These are phyloP conservation scores for Diplocarpon rosae DNA, from an alignment of 2,329 filamentous ascomycete genomes.

Conservation along the genomic window DNA sequence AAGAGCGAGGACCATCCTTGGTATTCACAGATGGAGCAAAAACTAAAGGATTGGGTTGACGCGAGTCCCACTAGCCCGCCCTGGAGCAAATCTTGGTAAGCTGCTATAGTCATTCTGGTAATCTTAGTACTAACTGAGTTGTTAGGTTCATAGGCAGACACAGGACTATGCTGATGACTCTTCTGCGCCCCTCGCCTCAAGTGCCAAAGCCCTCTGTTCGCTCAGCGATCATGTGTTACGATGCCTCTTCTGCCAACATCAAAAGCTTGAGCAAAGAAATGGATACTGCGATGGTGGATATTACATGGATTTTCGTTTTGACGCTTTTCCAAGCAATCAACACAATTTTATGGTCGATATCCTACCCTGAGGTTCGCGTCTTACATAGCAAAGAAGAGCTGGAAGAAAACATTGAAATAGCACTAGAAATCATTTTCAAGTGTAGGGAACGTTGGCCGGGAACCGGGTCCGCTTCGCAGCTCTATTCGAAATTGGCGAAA, in stretches of 20 bases:
- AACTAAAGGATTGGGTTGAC: constrained; percentile 70
- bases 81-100: constrained; percentile 71
- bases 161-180: constrained; percentile 79
- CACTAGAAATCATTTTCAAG: constrained; percentile 66
- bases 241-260: constrained; percentile 74
- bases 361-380: constrained; percentile 71
- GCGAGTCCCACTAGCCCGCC: constrained; percentile 57
- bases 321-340: constrained; percentile 87
- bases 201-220: constrained; percentile 70
- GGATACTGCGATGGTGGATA: constrained; percentile 61
- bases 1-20: constrained; percentile 74
- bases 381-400: constrained; percentile 65
- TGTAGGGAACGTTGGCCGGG: constrained; percentile 89
- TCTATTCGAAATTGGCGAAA: constrained; percentile 76
- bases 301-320: constrained; percentile 90
- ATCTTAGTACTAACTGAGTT: constrained; percentile 13
- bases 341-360: constrained; percentile 82
- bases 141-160: constrained; percentile 55
- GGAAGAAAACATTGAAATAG: constrained; percentile 60
- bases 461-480: constrained; percentile 68
- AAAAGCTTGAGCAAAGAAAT: constrained; percentile 72
- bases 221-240: constrained; percentile 75
- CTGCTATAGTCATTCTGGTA: not conserved
- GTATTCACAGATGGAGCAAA: constrained; percentile 71
- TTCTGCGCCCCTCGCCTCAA: constrained; percentile 87